Evolutionary conservation across 1,139 yeast species (phyloP), one percentile per base, ranked within the genome.

Genomic region (Saccharomyces hybrid): DNA sequence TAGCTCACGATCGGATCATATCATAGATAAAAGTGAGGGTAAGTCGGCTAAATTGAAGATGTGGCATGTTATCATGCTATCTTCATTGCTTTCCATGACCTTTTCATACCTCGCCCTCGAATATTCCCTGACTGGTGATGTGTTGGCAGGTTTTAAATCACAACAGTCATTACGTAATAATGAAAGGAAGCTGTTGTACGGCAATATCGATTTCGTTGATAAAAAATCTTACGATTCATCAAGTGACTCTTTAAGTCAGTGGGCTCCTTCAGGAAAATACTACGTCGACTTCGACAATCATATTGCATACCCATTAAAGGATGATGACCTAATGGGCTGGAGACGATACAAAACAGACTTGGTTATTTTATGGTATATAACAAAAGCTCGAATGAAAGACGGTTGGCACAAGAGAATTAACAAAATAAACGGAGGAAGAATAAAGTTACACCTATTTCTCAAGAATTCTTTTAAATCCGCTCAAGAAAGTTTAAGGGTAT

Each of bases 201-300:
- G 50, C 14, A 47, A 53, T 46, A 55, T 55, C 46, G 50, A 53
- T 31, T 53, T 55, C 31, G 49, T 51, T 47, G 53, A 55, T 42
- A 51, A 51, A 27, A 53, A 47, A 28, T 47, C 26, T 16, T 51
- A 16, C 34, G 53, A 38, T 20, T 38, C 44, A 38, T 20, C 44
- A 20, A 20, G 26, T 20, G 26, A 38, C n/a, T 38, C 44, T 9
- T 9, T 38, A 11, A 20, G 44, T 16, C 41, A 51, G 28, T 59
- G 62, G 62, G 53, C 44, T 14, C 61, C 62, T 4, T 41, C 53
- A 11, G 61, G 63, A 5, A 56, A 60, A 34, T 60, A 53, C 46
- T 53, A 54, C 29, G 56, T 60, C 44, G 63, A 60, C 51, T 60
- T 60, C 44, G 63, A 60, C 44, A 57, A 60, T 41, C 57, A 55